Percentiles rank a stretch among this genome's conserved stretches.
Conservation (phyloP, 441 rosid genomes). For the Flueggea neowawraea region DNA sequence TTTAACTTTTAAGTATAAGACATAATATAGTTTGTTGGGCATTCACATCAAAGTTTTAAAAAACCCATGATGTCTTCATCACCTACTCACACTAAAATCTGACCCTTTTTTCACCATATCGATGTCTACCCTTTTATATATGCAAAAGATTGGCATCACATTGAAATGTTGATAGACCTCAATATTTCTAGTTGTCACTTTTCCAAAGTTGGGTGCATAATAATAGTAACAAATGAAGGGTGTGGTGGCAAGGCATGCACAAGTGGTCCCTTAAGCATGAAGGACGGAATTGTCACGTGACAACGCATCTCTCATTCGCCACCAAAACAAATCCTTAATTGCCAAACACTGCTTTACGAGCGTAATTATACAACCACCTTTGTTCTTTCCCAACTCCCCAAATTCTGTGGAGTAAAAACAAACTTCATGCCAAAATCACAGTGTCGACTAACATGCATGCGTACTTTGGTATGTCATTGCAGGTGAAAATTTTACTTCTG, state of each 20-base stretch:
- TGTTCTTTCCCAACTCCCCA: conserved; percentile 24
- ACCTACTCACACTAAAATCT: too few species aligned
- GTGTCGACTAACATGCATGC: conserved; percentile 48
- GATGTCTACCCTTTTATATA: not conserved
- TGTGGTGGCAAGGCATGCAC: not conserved
- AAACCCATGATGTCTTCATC: too few species aligned
- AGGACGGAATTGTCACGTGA: conserved; percentile 23
- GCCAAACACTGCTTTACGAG: too few species aligned
- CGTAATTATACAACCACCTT: not conserved
- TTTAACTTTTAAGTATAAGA: conserved; percentile 1
- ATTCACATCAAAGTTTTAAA: conserved; percentile 25
- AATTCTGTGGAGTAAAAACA: conserved; percentile 24
- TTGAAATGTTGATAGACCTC: not conserved
- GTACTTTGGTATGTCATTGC: conserved; percentile 27
- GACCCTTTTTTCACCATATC: too few species aligned
- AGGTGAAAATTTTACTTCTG: not conserved
- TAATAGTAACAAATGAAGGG: not conserved
- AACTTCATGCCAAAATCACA: conserved; percentile 50
- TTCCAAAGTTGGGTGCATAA: not conserved
- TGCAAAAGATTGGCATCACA: conserved; percentile 1
- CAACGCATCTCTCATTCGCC: conserved; percentile 8
- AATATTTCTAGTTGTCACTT: not conserved
- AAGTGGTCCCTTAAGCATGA: conserved; percentile 10
- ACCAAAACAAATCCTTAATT: too few species aligned
- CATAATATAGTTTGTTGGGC: conserved; percentile 18